phyloP scores from a whole-genome alignment of 1,284 basidiomycete species.

The Sutorius eximius region DNA sequence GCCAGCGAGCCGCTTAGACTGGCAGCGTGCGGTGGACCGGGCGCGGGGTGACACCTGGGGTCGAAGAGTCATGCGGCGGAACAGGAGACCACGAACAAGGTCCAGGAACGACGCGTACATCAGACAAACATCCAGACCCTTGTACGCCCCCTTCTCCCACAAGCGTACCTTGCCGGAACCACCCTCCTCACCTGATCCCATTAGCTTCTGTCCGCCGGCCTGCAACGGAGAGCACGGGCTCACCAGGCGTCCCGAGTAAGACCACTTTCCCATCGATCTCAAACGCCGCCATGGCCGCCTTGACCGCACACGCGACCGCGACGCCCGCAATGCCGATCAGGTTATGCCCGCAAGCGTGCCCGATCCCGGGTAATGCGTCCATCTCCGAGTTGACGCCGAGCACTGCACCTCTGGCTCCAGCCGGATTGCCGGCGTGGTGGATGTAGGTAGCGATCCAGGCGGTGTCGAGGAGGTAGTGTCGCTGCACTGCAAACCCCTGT shows the following conservation, averaged over 20 bases:
- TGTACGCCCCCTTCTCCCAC: slow-evolving; percentile 62
- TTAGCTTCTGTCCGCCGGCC: background rate
- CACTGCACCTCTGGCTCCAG: slow-evolving; percentile 11
- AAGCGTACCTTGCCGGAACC: slow-evolving; percentile 68
- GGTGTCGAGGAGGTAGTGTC: slow-evolving; percentile 59
- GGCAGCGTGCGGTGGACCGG: slow-evolving; percentile 52
- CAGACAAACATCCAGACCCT: slow-evolving; percentile 64
- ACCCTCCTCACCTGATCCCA: slow-evolving; percentile 62
- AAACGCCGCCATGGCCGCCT: slow-evolving; percentile 57
- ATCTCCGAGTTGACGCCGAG: slow-evolving; percentile 78
- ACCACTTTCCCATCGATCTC: slow-evolving; percentile 62
- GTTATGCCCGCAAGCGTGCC: slow-evolving; percentile 80
- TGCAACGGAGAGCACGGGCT: slow-evolving; percentile 1
- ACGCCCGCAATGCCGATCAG: slow-evolving; percentile 74
- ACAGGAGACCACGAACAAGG: background rate
- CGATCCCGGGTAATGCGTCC: slow-evolving; percentile 62
- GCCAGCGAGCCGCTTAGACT: slow-evolving; percentile 56
- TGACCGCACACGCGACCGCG: slow-evolving; percentile 62
- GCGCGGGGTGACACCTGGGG: slow-evolving; percentile 61
- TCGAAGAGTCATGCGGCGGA: background rate
- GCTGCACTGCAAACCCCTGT: slow-evolving; percentile 60
- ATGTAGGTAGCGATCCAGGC: slow-evolving; percentile 70
- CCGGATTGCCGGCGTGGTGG: slow-evolving; percentile 12
- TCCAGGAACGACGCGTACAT: slow-evolving; percentile 44
- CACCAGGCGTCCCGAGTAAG: slow-evolving; percentile 74